Conservation (phyloP, 306 rosid genomes). For the Prunus mongolica region DNA sequence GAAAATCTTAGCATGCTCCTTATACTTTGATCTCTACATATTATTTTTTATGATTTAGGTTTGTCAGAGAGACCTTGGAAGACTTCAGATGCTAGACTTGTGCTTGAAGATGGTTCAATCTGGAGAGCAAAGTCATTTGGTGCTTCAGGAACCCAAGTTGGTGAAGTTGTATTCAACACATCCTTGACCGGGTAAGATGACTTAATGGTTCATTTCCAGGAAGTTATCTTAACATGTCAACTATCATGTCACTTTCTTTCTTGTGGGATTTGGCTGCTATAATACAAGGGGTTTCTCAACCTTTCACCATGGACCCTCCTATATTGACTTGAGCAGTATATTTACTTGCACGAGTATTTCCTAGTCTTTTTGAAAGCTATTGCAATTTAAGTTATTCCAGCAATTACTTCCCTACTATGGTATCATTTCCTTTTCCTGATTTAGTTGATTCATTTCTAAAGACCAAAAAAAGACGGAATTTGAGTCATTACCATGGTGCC, state of each 20-base stretch:
- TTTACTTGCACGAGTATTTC: not conserved
- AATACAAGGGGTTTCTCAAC: not conserved
- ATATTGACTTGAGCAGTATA: not conserved
- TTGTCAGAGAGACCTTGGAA: conserved; percentile 84
- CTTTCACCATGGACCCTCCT: not conserved
- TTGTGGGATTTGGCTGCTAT: not conserved
- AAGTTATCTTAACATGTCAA: not conserved
- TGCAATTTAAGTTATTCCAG: not conserved
- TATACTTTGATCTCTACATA: not conserved
- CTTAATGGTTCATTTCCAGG: not conserved
- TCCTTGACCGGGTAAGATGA: conserved; percentile 76
- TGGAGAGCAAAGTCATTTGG: conserved; percentile 95
- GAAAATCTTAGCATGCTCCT: not conserved
- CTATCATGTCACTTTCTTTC: not conserved
- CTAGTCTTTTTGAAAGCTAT: not conserved
- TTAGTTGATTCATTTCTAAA: not conserved
- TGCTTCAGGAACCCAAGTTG: conserved; percentile 92
- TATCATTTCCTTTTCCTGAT: not conserved
- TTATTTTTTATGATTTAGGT: conserved; percentile 25
- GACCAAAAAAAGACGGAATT: not conserved
- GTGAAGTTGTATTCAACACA: conserved; percentile 93
- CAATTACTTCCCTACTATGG: not conserved
- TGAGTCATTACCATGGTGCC: not conserved
- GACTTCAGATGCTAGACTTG: conserved; percentile 79
- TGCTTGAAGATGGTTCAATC: conserved; percentile 91